Percentiles rank a stretch among this genome's conserved stretches.
These are phyloP conservation scores for Petasospora rhodanensis DNA, from an alignment of 1,139 yeast species.

Conservation along the genomic window DNA sequence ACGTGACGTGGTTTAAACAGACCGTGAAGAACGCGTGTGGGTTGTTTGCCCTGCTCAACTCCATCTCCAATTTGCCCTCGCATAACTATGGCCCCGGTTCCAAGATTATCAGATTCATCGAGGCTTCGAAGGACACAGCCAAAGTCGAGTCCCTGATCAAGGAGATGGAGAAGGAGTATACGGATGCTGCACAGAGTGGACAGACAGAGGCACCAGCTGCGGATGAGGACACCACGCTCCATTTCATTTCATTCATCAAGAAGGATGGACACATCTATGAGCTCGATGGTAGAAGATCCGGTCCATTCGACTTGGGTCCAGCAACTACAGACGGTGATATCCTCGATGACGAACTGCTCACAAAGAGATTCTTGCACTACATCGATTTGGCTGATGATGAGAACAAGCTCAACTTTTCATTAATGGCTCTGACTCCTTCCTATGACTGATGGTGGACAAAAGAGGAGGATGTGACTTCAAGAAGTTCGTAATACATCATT, in stretches of 20 bases:
- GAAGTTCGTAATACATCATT: no score
- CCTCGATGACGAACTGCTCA: constrained; percentile 46
- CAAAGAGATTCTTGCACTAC: constrained; percentile 58
- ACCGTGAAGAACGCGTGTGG: constrained; percentile 92
- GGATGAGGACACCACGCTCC: constrained; percentile 59
- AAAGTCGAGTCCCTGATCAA: constrained; percentile 40
- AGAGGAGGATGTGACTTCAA: neutral
- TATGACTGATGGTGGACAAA: constrained; percentile 18
- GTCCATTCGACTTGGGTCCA: constrained; percentile 65
- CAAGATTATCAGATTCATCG: constrained; percentile 14
- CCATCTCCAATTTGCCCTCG: constrained; percentile 57
- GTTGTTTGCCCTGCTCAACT: constrained; percentile 78
- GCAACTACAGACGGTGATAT: constrained; percentile 40
- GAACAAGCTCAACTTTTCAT: constrained; percentile 57
- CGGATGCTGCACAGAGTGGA: constrained; percentile 61
- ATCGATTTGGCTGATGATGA: constrained; percentile 57
- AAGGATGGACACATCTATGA: constrained; percentile 64
- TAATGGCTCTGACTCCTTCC: constrained; percentile 61
- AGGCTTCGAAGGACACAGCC: constrained; percentile 19
- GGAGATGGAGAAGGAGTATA: constrained; percentile 52
- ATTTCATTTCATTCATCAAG: constrained; percentile 72
- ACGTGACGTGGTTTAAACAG: constrained; percentile 71
- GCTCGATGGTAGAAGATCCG: constrained; percentile 82
- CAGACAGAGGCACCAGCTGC: constrained; percentile 78
- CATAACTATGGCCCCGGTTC: constrained; percentile 27